phyloP scores from a whole-genome alignment of 129 eudicot species.

The Flaveria trinervia region DNA sequence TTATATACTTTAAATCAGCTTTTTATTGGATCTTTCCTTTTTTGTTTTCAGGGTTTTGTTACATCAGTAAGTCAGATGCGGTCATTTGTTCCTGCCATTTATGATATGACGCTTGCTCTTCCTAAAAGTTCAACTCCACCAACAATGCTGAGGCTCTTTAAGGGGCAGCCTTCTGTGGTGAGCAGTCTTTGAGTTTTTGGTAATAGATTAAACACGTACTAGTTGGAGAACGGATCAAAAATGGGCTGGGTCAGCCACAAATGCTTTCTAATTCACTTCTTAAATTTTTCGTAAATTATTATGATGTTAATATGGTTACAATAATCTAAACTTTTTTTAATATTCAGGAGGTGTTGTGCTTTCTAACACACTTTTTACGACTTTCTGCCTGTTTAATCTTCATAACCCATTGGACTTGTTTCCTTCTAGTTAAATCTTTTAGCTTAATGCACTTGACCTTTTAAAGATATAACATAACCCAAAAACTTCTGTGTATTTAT shows the following conservation, averaged over 20 bases:
- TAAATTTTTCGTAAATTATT: background rate
- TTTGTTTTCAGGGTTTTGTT: slow-evolving; percentile 71
- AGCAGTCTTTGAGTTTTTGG: slow-evolving; percentile 29
- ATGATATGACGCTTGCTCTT: slow-evolving; percentile 77
- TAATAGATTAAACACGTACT: background rate
- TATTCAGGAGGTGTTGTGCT: background rate
- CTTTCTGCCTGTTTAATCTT: background rate
- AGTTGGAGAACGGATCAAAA: background rate
- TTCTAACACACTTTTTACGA: background rate
- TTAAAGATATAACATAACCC: background rate
- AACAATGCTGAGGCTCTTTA: slow-evolving; percentile 79
- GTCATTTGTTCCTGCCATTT: slow-evolving; percentile 85
- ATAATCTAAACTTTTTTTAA: background rate
- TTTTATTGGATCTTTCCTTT: background rate
- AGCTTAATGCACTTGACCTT: background rate
- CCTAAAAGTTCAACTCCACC: slow-evolving; percentile 74
- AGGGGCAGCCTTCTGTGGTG: slow-evolving; percentile 88
- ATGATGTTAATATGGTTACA: background rate
- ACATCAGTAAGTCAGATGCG: slow-evolving; percentile 86
- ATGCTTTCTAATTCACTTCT: background rate
- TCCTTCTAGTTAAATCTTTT: slow-evolving; percentile 3
- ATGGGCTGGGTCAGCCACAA: background rate
- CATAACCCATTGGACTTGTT: background rate
- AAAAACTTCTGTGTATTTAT: background rate
- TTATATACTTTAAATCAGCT: background rate